A percentile compares a stretch with the other conserved stretches of the same genome.
Evolutionary conservation across 129 eudicot genomes (phyloP).

Genomic region (Calendula officinalis): DNA sequence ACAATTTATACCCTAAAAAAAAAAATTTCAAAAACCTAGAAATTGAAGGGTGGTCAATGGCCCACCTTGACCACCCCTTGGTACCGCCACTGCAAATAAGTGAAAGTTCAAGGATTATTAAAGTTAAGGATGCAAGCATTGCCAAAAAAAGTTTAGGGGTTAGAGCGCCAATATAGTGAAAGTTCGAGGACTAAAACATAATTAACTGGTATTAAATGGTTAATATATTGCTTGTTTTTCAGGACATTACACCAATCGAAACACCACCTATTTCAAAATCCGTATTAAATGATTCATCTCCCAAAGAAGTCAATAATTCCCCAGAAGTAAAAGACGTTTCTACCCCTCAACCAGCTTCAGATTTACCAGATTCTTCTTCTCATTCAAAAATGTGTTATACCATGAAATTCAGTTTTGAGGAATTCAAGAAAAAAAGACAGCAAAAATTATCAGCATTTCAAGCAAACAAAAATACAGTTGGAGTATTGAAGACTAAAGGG

Average conservation of each 20-base stretch:
- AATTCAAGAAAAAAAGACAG: slow-evolving; percentile 60
- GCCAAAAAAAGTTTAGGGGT: too few relatives aligned
- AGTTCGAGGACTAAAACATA: too few relatives aligned
- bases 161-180: too few relatives aligned
- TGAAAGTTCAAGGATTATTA: too few relatives aligned
- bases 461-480: slow-evolving; percentile 29
- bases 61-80: too few relatives aligned
- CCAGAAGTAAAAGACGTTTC: slow-evolving; percentile 39
- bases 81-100: too few relatives aligned
- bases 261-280: slow-evolving; percentile 34
- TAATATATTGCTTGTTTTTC: slow-evolving; percentile 21
- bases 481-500: slow-evolving; percentile 44
- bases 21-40: too few relatives aligned
- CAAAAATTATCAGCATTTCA: slow-evolving; percentile 52
- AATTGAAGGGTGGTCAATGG: too few relatives aligned
- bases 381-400: slow-evolving; percentile 42
- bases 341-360: slow-evolving; percentile 35
- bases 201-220: neutral
- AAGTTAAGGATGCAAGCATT: too few relatives aligned
- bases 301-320: slow-evolving; percentile 22
- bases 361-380: slow-evolving; percentile 45
- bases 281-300: slow-evolving; percentile 26
- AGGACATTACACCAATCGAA: slow-evolving; percentile 41
- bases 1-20: too few relatives aligned
- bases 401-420: slow-evolving; percentile 70